These are phyloP conservation scores for Echinosophora koreensis DNA, from an alignment of 306 rosid species.

Conservation along the genomic window DNA sequence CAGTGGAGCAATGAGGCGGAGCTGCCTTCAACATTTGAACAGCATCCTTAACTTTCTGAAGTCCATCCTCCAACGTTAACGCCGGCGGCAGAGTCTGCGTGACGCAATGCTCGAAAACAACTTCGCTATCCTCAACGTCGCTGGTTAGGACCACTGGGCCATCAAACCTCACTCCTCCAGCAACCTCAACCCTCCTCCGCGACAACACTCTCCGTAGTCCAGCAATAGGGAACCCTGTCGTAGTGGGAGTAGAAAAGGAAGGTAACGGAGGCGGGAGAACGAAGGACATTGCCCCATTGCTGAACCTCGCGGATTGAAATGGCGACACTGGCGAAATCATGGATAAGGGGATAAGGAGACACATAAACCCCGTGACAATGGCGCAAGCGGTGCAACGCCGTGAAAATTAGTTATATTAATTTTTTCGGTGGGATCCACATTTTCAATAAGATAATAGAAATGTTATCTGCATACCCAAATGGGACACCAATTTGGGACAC, in stretches of 20 bases:
- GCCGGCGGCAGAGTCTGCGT: constrained; percentile 75
- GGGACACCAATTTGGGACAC: too few species aligned
- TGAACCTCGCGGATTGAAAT: neutral
- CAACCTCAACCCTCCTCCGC: constrained; percentile 5
- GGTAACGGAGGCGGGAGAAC: neutral
- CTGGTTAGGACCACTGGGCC: constrained; percentile 44
- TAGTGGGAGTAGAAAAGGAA: neutral
- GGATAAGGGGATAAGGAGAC: neutral
- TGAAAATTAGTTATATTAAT: neutral
- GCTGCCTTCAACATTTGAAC: constrained; percentile 62
- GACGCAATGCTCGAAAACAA: constrained; percentile 74
- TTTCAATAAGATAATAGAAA: too few species aligned
- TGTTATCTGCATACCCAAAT: too few species aligned
- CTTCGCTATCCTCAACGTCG: constrained; percentile 55
- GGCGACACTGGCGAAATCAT: neutral
- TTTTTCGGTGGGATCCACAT: neutral
- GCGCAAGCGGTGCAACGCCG: neutral
- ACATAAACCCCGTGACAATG: neutral
- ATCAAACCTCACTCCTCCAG: constrained; percentile 51
- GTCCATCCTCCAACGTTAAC: constrained; percentile 76
- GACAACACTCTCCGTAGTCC: neutral
- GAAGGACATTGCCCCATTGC: constrained; percentile 2
- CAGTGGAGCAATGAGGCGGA: constrained; percentile 63
- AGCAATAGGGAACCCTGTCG: neutral
- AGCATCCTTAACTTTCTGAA: constrained; percentile 68